phyloP scores from a whole-genome alignment of 139 green algal genomes.

The Picochlorum costavermella region DNA sequence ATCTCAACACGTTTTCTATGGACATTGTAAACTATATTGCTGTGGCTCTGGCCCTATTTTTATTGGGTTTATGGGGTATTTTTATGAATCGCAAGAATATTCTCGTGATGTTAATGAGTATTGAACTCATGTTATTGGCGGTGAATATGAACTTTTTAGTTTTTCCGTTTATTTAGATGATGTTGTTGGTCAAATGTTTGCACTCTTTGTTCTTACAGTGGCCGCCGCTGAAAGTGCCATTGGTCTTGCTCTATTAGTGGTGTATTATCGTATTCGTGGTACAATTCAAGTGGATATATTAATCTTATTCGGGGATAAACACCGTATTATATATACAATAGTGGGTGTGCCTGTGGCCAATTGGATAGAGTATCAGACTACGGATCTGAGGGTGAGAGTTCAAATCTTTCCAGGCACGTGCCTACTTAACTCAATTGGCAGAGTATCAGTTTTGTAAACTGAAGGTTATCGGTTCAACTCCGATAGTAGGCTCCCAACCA shows the following conservation, averaged over 20 bases:
- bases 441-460: constrained; percentile 27
- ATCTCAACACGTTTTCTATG: constrained; percentile 34
- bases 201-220: constrained; percentile 46
- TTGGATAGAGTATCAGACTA: constrained; percentile 41
- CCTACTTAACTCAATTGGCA: constrained; percentile 30
- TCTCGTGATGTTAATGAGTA: constrained; percentile 49
- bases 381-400: constrained; percentile 34
- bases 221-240: constrained; percentile 50
- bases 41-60: constrained; percentile 48
- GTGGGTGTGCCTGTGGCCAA: constrained; percentile 35
- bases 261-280: constrained; percentile 48
- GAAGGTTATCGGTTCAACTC: constrained; percentile 16
- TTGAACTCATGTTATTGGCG: constrained; percentile 44
- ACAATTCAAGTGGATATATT: constrained; percentile 54
- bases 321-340: no score
- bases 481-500: constrained; percentile 7
- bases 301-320: constrained; percentile 47
- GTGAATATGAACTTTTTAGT: constrained; percentile 50
- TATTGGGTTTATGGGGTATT: constrained; percentile 53
- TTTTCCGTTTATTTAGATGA: constrained; percentile 52
- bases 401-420: constrained; percentile 27
- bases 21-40: constrained; percentile 50
- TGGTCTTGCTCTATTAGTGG: constrained; percentile 41
- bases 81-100: constrained; percentile 57
- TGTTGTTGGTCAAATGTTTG: constrained; percentile 51